phyloP scores from a whole-genome alignment of 2,329 filamentous ascomycete species.

The Sarocladium brachiariae region DNA sequence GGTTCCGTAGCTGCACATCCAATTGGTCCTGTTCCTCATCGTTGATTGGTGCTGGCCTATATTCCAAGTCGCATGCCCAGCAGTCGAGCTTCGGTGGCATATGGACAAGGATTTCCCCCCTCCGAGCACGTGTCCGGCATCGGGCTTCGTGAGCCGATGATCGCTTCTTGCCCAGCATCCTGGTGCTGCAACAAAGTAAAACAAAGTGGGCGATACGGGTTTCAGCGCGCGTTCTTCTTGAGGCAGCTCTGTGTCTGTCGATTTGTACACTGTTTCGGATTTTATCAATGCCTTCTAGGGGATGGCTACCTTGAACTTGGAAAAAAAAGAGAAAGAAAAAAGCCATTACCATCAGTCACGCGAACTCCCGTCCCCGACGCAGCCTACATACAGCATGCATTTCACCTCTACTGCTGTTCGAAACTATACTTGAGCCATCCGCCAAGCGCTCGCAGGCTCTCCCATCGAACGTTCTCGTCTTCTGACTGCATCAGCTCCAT shows the following conservation, averaged over 20 bases:
- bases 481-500: conserved; percentile 91
- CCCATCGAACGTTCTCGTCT: conserved; percentile 86
- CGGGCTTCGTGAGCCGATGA: not conserved
- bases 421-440: conserved; percentile 61
- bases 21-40: too few species aligned
- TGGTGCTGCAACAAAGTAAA: too few species aligned
- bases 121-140: conserved; percentile 7
- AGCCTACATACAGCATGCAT: not conserved
- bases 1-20: too few species aligned
- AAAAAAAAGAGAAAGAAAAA: not conserved
- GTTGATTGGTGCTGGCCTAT: too few species aligned
- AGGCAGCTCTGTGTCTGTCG: too few species aligned
- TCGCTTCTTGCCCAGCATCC: too few species aligned
- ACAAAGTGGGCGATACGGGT: too few species aligned
- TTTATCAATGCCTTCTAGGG: conserved; percentile 3
- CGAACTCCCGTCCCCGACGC: too few species aligned
- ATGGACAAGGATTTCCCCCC: not conserved
- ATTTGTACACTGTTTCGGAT: not conserved
- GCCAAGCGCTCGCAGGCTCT: conserved; percentile 76
- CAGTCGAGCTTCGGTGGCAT: not conserved
- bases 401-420: conserved; percentile 28
- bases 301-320: conserved; percentile 1
- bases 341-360: too few species aligned
- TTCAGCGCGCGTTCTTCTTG: too few species aligned
- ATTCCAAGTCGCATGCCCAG: too few species aligned